These are phyloP conservation scores for Polyporus tsugae DNA, from an alignment of 1,284 basidiomycete genomes.

Conservation along the genomic window DNA sequence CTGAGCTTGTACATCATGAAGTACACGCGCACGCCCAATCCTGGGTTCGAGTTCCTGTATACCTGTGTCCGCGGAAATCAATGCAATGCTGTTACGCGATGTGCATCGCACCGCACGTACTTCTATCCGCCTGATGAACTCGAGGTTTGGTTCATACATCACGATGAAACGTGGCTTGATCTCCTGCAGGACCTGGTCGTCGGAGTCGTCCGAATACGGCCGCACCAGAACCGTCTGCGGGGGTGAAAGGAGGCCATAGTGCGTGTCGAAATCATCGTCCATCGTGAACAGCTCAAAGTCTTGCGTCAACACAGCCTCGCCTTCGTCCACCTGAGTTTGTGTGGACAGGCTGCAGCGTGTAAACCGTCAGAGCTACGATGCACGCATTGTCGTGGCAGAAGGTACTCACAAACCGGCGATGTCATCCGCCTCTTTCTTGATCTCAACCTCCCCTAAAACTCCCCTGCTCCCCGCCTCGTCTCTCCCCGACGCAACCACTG, in stretches of 20 bases:
- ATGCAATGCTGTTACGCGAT: neutral
- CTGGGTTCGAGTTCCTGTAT: slow-evolving; percentile 84
- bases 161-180: slow-evolving; percentile 87
- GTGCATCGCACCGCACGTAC: slow-evolving; percentile 75
- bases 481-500: slow-evolving; percentile 51
- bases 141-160: slow-evolving; percentile 81
- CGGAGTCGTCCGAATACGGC: slow-evolving; percentile 91
- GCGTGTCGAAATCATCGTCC: slow-evolving; percentile 66
- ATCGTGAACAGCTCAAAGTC: slow-evolving; percentile 53
- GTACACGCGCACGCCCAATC: slow-evolving; percentile 89
- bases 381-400: neutral
- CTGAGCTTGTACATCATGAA: slow-evolving; percentile 94
- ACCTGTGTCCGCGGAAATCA: slow-evolving; percentile 58
- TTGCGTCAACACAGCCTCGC: slow-evolving; percentile 14
- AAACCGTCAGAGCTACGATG: neutral
- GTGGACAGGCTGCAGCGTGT: slow-evolving; percentile 27
- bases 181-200: slow-evolving; percentile 90
- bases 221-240: slow-evolving; percentile 74
- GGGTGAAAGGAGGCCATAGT: slow-evolving; percentile 83
- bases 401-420: slow-evolving; percentile 35
- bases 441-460: slow-evolving; percentile 18
- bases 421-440: slow-evolving; percentile 34
- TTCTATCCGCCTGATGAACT: slow-evolving; percentile 90
- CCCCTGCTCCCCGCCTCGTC: slow-evolving; percentile 73
- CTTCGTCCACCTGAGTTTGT: slow-evolving; percentile 26